Conservation (phyloP, 2,329 filamentous ascomycete species). For the Fusarium xyrophilum region DNA sequence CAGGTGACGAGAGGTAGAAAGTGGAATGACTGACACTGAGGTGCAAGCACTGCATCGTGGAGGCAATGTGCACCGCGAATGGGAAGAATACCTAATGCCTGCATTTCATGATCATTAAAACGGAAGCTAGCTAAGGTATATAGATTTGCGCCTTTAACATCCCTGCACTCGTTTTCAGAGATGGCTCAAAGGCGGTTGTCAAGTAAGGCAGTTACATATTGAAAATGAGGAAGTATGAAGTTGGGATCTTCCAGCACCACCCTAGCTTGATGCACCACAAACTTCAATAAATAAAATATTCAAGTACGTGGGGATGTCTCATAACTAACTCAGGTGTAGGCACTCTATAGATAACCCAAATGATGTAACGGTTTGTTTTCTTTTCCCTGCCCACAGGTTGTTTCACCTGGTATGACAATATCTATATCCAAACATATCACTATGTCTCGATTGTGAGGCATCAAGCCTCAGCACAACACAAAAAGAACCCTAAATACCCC, state of each 20-base stretch:
- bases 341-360: conserved; percentile 11
- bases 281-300: conserved; percentile 3
- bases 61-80: neutral
- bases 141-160: neutral
- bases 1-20: neutral
- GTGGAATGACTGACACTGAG: neutral
- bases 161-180: neutral
- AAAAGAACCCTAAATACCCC: conserved; percentile 36
- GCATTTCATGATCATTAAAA: neutral
- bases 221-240: neutral
- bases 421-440: conserved; percentile 11
- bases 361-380: conserved; percentile 9
- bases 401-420: conserved; percentile 4
- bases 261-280: conserved; percentile 14
- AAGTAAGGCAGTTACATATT: neutral
- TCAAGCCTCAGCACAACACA: conserved; percentile 19
- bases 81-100: neutral
- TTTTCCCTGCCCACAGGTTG: conserved; percentile 10
- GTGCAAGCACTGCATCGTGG: neutral
- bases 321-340: neutral
- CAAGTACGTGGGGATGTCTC: conserved; percentile 1
- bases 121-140: neutral
- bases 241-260: neutral
- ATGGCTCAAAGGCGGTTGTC: neutral
- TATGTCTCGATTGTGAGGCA: conserved; percentile 5